These are phyloP conservation scores for Calocera viscosa DNA, from an alignment of 768 basidiomycete species.

Conservation along the genomic window DNA sequence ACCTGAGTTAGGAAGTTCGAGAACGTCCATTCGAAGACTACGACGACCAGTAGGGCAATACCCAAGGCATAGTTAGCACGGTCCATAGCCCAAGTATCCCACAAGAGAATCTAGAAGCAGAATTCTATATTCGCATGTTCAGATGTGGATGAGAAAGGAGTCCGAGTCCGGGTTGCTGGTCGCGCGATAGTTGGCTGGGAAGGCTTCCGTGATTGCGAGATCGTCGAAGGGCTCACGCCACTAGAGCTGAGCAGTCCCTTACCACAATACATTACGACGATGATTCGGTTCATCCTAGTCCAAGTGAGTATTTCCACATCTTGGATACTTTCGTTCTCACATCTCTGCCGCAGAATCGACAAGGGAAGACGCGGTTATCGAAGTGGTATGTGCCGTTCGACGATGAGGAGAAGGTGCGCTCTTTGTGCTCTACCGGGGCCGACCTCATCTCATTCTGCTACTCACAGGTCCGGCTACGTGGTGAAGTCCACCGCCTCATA, in stretches of 20 bases:
- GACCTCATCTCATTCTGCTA: neutral
- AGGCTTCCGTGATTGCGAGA: neutral
- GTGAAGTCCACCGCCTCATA: constrained; percentile 91
- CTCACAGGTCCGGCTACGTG: constrained; percentile 72
- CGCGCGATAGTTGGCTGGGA: neutral
- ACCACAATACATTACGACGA: constrained; percentile 24
- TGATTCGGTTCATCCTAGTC: constrained; percentile 97
- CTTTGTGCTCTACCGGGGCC: neutral
- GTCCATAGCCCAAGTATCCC: neutral
- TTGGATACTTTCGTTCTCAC: neutral
- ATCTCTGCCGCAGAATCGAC: constrained; percentile 62
- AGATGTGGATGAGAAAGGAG: neutral
- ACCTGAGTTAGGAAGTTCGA: constrained; percentile 84
- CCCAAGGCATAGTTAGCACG: constrained; percentile 41
- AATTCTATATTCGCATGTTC: neutral
- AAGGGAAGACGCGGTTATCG: constrained; percentile 91
- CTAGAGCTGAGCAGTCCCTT: neutral
- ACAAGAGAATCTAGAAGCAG: neutral
- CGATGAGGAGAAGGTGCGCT: constrained; percentile 87
- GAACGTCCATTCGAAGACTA: constrained; percentile 77
- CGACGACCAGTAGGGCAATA: constrained; percentile 56
- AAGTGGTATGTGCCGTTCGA: constrained; percentile 99
- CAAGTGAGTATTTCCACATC: constrained; percentile 45
- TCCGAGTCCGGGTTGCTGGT: neutral
- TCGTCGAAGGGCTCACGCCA: neutral